Evolutionary conservation across 2,329 filamentous ascomycete species (phyloP), one percentile per base, ranked within the genome.

Genomic region (Paracoccidioides lutzii): DNA sequence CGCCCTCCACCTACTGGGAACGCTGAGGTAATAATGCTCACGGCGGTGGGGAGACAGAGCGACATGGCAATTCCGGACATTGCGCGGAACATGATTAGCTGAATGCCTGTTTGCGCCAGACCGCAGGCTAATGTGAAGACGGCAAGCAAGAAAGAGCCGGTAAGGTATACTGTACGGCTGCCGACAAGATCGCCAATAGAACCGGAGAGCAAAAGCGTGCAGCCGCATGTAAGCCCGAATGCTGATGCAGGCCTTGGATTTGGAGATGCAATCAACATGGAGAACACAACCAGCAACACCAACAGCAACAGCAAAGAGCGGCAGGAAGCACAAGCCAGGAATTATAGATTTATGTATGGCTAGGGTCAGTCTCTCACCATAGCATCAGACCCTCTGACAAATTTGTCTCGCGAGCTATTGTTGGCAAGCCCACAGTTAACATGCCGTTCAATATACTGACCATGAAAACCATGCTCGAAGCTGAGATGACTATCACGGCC

Each of bases 131-230:
- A 59, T 1, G 70, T 72, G 45, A 72, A 74, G 7, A 67, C 62
- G 38, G 66, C 67, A 44, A 73, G 67, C 4, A 76, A 59, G 3
- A 76, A 63, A 37, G 66, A 72, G 1, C 76, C 77, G 0, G 69
- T 64, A 3, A 79, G 66, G 55, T 75, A 76, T 59, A 78, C 69
- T 4, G 67, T 62, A 30, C 73, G 66, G 40, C 68, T 70, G 2
- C 77, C 77, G 15, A 78, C 68, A 0, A 76, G 68, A 65, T 79
- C 76, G 3, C 75, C 70, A 4, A 79, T 63, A 1, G 76, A 73
- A 15, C 77, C 77, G 5, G 71, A 68, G 9, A 78, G 61, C 5
- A 79, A 66, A 1, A 78, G 70, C 10, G 72, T 73, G 51, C 74
- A 76, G 37, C 74, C 75, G 44, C 71, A 71, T 0, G 75, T 73